Evolutionary conservation across 2,329 filamentous ascomycete genomes (phyloP), one percentile per base, ranked within the genome.

Genomic region (Alternaria consortialis): DNA sequence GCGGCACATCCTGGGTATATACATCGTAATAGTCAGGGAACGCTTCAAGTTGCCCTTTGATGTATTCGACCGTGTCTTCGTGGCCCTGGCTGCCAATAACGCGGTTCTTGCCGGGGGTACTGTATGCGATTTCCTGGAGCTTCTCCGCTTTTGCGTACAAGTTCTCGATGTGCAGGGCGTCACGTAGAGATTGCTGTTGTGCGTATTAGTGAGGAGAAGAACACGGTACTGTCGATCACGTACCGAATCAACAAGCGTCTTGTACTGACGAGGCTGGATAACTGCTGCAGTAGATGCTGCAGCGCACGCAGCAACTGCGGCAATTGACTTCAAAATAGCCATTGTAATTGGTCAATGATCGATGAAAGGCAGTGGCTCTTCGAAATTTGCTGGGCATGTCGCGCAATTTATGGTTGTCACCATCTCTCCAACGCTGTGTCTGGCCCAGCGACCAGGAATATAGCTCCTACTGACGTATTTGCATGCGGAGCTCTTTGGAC

Each of bases 21-120:
- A 79, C 65, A 17, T 74, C 74, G 62, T 80, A 81, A 66, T 81
- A 77, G 29, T 78, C 71, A 5, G 74, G 67, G 47, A 72, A 74
- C 31, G 69, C 63, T 17, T 69, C 70, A 34, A 79, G 67, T 8
- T 67, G 64, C 17, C 69, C 62, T 37, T 76, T 73, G 52, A 81
- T 77, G 59, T 74, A 80, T 12, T 75, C 72, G 31, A 81, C 70
- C 5, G 80, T 82, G 31, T 73, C 73, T 51, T 80, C 71, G 65
- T 81, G 79, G 13, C 78, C 80, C 37, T 72, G 60, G 39, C 74
- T 77, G 20, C 78, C 77, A 60, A 80, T 80, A 13, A 81, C 73
- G n/a, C 80, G 74, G 60, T 81, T 81, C 54, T 78, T 77, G 36
- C 71, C 72, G 5, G 72, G 66, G 11, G 78, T 79, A 39, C 68